A percentile compares a stretch with the other conserved stretches of the same genome.
These are phyloP conservation scores for Fusarium aywerte DNA, from an alignment of 2,329 filamentous ascomycete genomes.

Conservation along the genomic window DNA sequence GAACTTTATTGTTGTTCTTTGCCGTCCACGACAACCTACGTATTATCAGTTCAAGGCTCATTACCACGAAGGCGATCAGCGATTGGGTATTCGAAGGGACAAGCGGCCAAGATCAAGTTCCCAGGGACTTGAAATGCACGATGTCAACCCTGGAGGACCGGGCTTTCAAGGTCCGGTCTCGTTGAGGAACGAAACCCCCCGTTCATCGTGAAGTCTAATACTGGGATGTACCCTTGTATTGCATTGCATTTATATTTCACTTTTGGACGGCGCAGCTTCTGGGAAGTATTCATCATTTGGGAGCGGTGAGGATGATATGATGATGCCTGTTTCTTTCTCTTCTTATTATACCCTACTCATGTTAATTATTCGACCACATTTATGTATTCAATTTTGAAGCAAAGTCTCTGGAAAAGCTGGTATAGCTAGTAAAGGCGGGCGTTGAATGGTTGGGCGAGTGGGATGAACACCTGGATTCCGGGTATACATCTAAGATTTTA, in stretches of 20 bases:
- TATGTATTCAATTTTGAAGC: slow-evolving; percentile 20
- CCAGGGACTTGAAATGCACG: slow-evolving; percentile 84
- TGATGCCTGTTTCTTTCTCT: slow-evolving; percentile 41
- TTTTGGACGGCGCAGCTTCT: slow-evolving; percentile 39
- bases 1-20: slow-evolving; percentile 85
- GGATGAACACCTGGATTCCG: slow-evolving; percentile 11
- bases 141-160: slow-evolving; percentile 59
- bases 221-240: slow-evolving; percentile 5
- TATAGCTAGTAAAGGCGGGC: slow-evolving; percentile 16
- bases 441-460: slow-evolving; percentile 17
- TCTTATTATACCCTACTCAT: slow-evolving; percentile 38
- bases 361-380: slow-evolving; percentile 29
- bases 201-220: slow-evolving; percentile 23
- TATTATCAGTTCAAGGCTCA: slow-evolving; percentile 87
- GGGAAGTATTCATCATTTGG: slow-evolving; percentile 41
- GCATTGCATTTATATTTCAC: slow-evolving; percentile 17
- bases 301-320: slow-evolving; percentile 34
- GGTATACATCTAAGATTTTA: slow-evolving; percentile 20
- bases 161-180: slow-evolving; percentile 67
- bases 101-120: slow-evolving; percentile 59
- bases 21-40: slow-evolving; percentile 84
- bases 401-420: slow-evolving; percentile 31
- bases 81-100: slow-evolving; percentile 68
- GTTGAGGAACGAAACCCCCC: slow-evolving; percentile 52
- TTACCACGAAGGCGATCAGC: slow-evolving; percentile 84